These are phyloP conservation scores for Fusarium sp. DNA, from an alignment of 2,329 filamentous ascomycete genomes.

Conservation along the genomic window DNA sequence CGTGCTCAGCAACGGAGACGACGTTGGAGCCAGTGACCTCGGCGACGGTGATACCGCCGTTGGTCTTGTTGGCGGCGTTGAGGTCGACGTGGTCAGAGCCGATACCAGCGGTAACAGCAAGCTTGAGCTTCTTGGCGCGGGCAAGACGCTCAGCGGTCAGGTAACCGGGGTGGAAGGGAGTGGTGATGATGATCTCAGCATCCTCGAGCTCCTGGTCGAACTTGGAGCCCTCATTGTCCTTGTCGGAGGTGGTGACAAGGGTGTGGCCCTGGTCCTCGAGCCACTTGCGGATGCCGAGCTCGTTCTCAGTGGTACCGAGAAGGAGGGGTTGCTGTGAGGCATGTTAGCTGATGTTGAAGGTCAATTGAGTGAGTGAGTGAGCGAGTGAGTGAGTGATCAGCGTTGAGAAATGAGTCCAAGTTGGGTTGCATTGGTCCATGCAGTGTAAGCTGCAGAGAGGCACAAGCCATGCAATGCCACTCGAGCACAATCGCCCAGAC, in stretches of 20 bases:
- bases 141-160: slow-evolving; percentile 95
- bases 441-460: slow-evolving; percentile 28
- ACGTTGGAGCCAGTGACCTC: slow-evolving; percentile 99
- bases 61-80: slow-evolving; percentile 96
- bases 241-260: slow-evolving; percentile 96
- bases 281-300: slow-evolving; percentile 97
- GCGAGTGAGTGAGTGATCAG: slow-evolving; percentile 10
- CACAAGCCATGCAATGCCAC: slow-evolving; percentile 19
- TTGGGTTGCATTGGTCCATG: slow-evolving; percentile 35
- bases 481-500: slow-evolving; percentile 26
- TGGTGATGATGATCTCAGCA: slow-evolving; percentile 98
- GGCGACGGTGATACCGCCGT: slow-evolving; percentile 95
- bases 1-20: slow-evolving; percentile 98
- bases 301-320: slow-evolving; percentile 96
- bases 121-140: slow-evolving; percentile 98
- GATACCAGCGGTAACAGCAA: slow-evolving; percentile 96
- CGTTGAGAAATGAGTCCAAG: slow-evolving; percentile 17
- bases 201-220: slow-evolving; percentile 97
- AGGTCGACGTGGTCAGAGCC: slow-evolving; percentile 99
- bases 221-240: slow-evolving; percentile 90
- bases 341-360: slow-evolving; percentile 32
- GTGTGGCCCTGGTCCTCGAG: slow-evolving; percentile 97
- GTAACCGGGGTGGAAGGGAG: slow-evolving; percentile 98
- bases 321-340: slow-evolving; percentile 74
- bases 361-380: slow-evolving; percentile 22